phyloP scores from a whole-genome alignment of 2,329 filamentous ascomycete genomes.

The Alternaria triticimaculans region DNA sequence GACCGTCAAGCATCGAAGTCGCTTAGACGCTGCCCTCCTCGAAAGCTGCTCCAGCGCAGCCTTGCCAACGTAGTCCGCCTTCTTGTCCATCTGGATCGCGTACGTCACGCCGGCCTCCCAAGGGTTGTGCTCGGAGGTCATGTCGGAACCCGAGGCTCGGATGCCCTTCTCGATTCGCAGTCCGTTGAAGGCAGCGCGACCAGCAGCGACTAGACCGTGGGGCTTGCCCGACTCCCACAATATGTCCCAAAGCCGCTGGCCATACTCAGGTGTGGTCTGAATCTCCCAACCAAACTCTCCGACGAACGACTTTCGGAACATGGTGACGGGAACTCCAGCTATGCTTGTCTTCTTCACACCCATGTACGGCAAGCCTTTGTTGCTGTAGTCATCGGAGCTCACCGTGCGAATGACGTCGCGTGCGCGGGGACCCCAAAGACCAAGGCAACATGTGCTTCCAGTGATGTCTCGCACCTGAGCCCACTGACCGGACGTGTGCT shows the following conservation, averaged over 20 bases:
- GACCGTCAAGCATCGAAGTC: slow-evolving; percentile 60
- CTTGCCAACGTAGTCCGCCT: slow-evolving; percentile 59
- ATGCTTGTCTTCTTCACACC: slow-evolving; percentile 58
- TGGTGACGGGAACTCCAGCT: slow-evolving; percentile 63
- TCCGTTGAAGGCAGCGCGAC: slow-evolving; percentile 64
- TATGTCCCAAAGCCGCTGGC: slow-evolving; percentile 65
- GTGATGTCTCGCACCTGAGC: slow-evolving; percentile 66
- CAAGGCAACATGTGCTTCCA: slow-evolving; percentile 65
- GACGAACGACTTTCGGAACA: slow-evolving; percentile 65
- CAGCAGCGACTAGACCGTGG: slow-evolving; percentile 65
- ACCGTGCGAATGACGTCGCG: slow-evolving; percentile 58
- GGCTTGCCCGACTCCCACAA: slow-evolving; percentile 62
- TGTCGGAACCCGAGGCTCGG: slow-evolving; percentile 63
- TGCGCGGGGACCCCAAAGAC: slow-evolving; percentile 67
- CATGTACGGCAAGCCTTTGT: slow-evolving; percentile 59
- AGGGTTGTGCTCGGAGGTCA: slow-evolving; percentile 67
- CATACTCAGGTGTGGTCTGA: slow-evolving; percentile 65
- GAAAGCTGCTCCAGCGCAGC: slow-evolving; percentile 55
- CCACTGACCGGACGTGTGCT: slow-evolving; percentile 51
- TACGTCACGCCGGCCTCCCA: slow-evolving; percentile 64
- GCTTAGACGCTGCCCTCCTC: slow-evolving; percentile 41
- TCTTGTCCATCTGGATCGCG: slow-evolving; percentile 58
- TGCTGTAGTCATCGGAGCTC: slow-evolving; percentile 56
- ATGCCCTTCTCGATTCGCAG: slow-evolving; percentile 67
- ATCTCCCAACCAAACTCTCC: slow-evolving; percentile 70